These are phyloP conservation scores for Fusarium transvaalense DNA, from an alignment of 2,329 filamentous ascomycete genomes.

Conservation along the genomic window DNA sequence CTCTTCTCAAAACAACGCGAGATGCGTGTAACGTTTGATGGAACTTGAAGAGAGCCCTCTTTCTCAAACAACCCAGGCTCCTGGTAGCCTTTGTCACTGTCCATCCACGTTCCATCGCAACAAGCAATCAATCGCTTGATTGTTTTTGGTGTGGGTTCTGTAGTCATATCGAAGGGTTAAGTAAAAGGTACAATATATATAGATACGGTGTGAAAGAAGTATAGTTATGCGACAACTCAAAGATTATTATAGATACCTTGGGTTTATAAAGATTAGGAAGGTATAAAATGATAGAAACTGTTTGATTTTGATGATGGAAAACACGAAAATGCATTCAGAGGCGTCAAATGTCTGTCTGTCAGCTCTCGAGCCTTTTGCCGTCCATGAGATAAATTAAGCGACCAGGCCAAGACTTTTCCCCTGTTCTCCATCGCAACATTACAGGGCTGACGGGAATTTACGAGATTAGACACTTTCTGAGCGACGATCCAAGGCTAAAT, in stretches of 20 bases:
- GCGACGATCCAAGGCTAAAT: slow-evolving; percentile 23
- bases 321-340: slow-evolving; percentile 12
- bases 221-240: background rate
- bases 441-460: slow-evolving; percentile 30
- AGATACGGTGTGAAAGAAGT: background rate
- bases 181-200: background rate
- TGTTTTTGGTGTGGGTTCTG: slow-evolving; percentile 13
- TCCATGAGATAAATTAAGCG: slow-evolving; percentile 40
- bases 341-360: slow-evolving; percentile 16
- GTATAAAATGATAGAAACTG: background rate
- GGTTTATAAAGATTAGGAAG: background rate
- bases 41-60: slow-evolving; percentile 60
- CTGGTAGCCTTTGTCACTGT: slow-evolving; percentile 63
- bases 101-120: slow-evolving; percentile 68
- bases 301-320: background rate
- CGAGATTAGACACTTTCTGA: slow-evolving; percentile 19
- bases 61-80: slow-evolving; percentile 55
- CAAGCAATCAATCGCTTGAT: slow-evolving; percentile 64
- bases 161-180: slow-evolving; percentile 12
- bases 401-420: slow-evolving; percentile 39
- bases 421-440: slow-evolving; percentile 27
- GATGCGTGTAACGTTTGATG: slow-evolving; percentile 72
- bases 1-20: slow-evolving; percentile 66
- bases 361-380: slow-evolving; percentile 11
- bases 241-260: background rate